A percentile compares a stretch with the other conserved stretches of the same genome.
phyloP scores from a whole-genome alignment of 331 rosid genomes.

The Saraca asoca region DNA sequence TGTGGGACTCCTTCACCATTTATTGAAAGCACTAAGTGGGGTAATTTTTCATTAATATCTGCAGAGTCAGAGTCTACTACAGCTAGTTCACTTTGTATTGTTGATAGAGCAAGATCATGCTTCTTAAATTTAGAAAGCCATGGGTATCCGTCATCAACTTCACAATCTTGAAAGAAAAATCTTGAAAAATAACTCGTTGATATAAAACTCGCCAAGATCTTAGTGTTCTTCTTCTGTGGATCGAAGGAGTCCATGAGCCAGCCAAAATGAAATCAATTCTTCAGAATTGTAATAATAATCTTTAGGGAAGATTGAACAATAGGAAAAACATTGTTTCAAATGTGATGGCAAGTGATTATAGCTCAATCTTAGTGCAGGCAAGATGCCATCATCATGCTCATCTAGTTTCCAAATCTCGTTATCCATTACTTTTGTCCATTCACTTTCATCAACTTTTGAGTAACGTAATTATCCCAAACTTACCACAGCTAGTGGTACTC shows the following conservation, averaged over 20 bases:
- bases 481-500: slow-evolving; percentile 43
- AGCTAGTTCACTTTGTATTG: slow-evolving; percentile 31
- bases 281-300: not conserved
- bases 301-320: slow-evolving; percentile 36
- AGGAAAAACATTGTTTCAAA: slow-evolving; percentile 36
- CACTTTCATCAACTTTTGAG: slow-evolving; percentile 15
- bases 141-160: not conserved
- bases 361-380: slow-evolving; percentile 28
- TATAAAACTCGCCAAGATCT: slow-evolving; percentile 36
- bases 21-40: slow-evolving; percentile 33
- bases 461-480: slow-evolving; percentile 38
- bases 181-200: slow-evolving; percentile 33
- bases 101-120: slow-evolving; percentile 42
- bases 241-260: slow-evolving; percentile 45
- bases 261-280: slow-evolving; percentile 34
- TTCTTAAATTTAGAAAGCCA: slow-evolving; percentile 4
- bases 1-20: not conserved
- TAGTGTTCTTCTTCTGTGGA: slow-evolving; percentile 11
- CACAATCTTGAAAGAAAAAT: slow-evolving; percentile 39
- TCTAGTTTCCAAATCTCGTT: slow-evolving; percentile 35
- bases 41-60: slow-evolving; percentile 10
- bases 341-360: slow-evolving; percentile 34
- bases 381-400: not conserved
- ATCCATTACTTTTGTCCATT: slow-evolving; percentile 38
- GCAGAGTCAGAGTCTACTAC: not conserved